Conservation (phyloP, 2,329 filamentous ascomycete genomes). For the Aspergillus glaucus region DNA sequence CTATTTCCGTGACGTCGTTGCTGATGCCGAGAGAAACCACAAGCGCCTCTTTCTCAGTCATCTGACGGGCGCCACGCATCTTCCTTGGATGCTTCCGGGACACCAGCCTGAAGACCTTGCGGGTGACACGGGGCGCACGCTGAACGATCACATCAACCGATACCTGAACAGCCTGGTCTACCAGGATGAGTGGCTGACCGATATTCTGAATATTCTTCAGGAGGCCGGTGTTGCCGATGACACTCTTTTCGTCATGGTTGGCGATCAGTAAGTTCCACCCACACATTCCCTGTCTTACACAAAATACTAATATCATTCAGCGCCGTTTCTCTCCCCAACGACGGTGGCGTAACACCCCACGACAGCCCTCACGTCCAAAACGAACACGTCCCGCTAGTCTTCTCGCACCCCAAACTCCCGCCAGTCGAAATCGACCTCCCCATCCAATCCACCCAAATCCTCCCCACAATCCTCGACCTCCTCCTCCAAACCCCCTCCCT, state of each 20-base stretch:
- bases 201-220: slow-evolving; percentile 24
- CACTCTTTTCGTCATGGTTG: slow-evolving; percentile 28
- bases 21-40: slow-evolving; percentile 18
- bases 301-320: slow-evolving; percentile 6
- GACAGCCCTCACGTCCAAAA: slow-evolving; percentile 27
- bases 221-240: slow-evolving; percentile 27
- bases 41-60: slow-evolving; percentile 24
- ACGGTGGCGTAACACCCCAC: slow-evolving; percentile 28
- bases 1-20: slow-evolving; percentile 21
- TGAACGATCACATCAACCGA: slow-evolving; percentile 19
- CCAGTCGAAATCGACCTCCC: slow-evolving; percentile 21
- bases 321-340: slow-evolving; percentile 30
- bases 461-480: slow-evolving; percentile 27
- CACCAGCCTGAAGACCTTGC: slow-evolving; percentile 19
- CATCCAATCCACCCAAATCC: slow-evolving; percentile 25
- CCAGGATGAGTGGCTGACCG: slow-evolving; percentile 25
- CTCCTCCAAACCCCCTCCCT: slow-evolving; percentile 26
- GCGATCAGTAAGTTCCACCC: slow-evolving; percentile 24
- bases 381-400: slow-evolving; percentile 28
- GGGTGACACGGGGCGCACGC: slow-evolving; percentile 4
- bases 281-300: background rate
- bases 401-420: slow-evolving; percentile 28
- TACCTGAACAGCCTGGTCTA: slow-evolving; percentile 29
- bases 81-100: slow-evolving; percentile 23
- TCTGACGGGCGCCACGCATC: slow-evolving; percentile 23